Evolutionary conservation across 371 early-diverging fungal genomes (phyloP), one percentile per base, ranked within the genome.

Genomic region (Mucor sp.): DNA sequence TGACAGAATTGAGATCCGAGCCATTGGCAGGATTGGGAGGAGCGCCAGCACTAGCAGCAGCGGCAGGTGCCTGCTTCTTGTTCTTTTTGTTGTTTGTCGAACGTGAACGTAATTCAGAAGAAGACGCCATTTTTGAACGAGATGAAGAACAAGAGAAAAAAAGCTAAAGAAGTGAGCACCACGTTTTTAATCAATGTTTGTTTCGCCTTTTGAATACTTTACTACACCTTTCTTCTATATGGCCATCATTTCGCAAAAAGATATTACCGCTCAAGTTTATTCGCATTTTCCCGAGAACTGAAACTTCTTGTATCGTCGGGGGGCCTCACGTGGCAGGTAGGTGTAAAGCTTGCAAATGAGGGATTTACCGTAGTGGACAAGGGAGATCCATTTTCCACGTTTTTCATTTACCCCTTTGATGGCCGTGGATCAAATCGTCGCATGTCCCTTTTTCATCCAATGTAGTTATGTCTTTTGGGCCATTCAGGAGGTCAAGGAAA

Each of bases 61-160:
- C 12, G 5, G 57, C 21, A 19, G 41, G 28, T 59, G 19, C 63
- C 62, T 44, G 58, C 35, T 66, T 69, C 58, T 63, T 74, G n/a
- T 44, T 64, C 60, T 62, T 72, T 32, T 62, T 71, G 14, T 70
- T 70, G 32, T 76, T 76, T 21, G 67, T 76, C 25, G 72, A 68
- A 66, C 79, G 72, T 43, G 76, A 74, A 33, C 79, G 79, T 60
- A 79, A 63, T 63, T 74, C 75, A 21, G 59, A 50, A n/a, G 58
- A 47, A 19, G 25, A 53, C 41, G 63, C 59, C 68, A 67, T 61
- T 17, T 59, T 58, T 39, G n/a, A 55, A 63, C 39, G 39, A 60
- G n/a, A 44, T 47, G 30, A 37, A 43, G n/a, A 60, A 67, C 11
- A 62, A 35, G 23, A 33, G 41, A 58, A 67, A 58, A 67, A 58